These are phyloP conservation scores for Citrus medica DNA, from an alignment of 345 rosid genomes.

Conservation along the genomic window DNA sequence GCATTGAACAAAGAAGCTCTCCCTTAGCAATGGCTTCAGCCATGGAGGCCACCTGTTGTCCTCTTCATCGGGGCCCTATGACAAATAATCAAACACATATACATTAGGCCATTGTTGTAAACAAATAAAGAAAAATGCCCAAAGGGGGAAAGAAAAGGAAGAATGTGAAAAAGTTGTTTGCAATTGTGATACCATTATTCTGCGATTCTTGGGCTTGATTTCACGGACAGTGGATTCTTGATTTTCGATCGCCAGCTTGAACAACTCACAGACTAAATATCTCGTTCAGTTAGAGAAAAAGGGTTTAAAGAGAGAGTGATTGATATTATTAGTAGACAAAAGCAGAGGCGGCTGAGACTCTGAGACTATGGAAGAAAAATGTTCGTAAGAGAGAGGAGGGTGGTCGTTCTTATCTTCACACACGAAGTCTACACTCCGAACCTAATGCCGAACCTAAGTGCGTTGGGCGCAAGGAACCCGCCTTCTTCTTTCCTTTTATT, in stretches of 20 bases:
- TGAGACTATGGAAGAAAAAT: not conserved
- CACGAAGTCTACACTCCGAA: constrained; percentile 36
- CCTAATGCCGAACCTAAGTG: constrained; percentile 38
- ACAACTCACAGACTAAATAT: not conserved
- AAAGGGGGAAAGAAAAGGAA: constrained; percentile 12
- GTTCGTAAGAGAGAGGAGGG: not conserved
- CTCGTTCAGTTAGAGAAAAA: not conserved
- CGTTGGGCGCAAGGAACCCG: constrained; percentile 58
- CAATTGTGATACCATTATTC: constrained; percentile 59
- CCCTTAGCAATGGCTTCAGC: constrained; percentile 68
- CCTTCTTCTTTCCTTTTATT: constrained; percentile 41
- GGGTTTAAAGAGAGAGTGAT: constrained; percentile 1
- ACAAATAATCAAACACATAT: not conserved
- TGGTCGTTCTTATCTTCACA: constrained; percentile 65
- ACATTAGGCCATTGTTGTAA: not conserved
- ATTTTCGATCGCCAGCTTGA: constrained; percentile 81
- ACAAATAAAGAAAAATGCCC: not conserved
- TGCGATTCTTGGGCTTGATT: constrained; percentile 72
- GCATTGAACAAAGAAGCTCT: constrained; percentile 89
- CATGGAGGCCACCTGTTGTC: constrained; percentile 77
- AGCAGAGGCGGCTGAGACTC: constrained; percentile 4
- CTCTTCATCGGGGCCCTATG: constrained; percentile 70
- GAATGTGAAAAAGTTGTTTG: not conserved
- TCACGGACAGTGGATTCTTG: constrained; percentile 72
- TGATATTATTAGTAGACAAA: not conserved